Evolutionary conservation across 371 early-diverging fungal genomes (phyloP), one percentile per base, ranked within the genome.

Genomic region (Funneliformis caledonium): DNA sequence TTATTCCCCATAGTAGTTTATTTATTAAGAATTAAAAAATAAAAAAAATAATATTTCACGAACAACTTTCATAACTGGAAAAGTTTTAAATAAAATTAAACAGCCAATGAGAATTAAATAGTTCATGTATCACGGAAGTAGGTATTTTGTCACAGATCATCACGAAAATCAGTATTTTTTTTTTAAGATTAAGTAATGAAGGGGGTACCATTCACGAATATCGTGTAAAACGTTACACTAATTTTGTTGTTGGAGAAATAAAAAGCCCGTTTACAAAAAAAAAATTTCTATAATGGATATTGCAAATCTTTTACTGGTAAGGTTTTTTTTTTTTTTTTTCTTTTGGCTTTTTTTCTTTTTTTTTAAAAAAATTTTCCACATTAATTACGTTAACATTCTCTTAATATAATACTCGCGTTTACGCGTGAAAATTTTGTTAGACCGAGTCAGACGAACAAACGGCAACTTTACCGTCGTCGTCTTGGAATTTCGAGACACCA

Each of bases 1-100:
- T 91, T 90, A 84, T 93, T 92, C 12, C 93, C 93, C 93, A 92
- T 92, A 76, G 67, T 72, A 56, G 6, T 56, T 56, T 56, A 16
- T 56, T 19, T 19, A 56, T 2, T 56, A 16, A 56, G 4, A 52
- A 56, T 7, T 4, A 52, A 52, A 56, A n/a, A 56, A 19, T 19
- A 19, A 16, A 56, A 56, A 19, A 56, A 37, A 37, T 37, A 37
- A 26, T 37, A 37, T 2, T 37, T 37, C 37, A 37, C 37, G 0
- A 26, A 26, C 26, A 26, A 26, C 26, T 26, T 37, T 37, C 37
- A 37, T 37, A 37, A 37, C 37, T 37, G 37, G 37, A 37, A 37
- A 37, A 2, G 37, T 37, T 37, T 37, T 37, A 37, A 37, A 3
- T 37, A 2, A 37, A 37, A 3, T 37, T 37, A 37, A 37, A 37